Conservation (phyloP, 139 green algal species). For the Monoraphidium neglectum region DNA sequence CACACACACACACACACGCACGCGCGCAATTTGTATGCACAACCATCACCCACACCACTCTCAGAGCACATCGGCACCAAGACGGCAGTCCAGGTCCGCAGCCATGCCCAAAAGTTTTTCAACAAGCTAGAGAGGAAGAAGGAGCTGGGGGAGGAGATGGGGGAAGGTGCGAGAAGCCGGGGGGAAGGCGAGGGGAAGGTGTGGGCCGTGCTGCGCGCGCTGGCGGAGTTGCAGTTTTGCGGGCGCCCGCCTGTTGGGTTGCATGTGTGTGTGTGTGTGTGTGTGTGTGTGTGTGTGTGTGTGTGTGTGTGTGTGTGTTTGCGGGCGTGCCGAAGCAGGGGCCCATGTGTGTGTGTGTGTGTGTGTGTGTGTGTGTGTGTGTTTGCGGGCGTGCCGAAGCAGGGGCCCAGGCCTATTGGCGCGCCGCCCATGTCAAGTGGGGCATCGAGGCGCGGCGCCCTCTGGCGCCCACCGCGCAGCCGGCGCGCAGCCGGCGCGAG, state of each 20-base stretch:
- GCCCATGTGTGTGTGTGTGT: background rate
- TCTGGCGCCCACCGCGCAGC: too few relatives aligned
- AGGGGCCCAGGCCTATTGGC: too few relatives aligned
- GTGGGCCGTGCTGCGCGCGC: background rate
- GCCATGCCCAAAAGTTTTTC: slow-evolving; percentile 96
- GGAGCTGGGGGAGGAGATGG: slow-evolving; percentile 5
- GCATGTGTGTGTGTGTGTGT: background rate
- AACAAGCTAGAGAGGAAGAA: slow-evolving; percentile 63
- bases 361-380: background rate
- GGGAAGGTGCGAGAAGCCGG: slow-evolving; percentile 10
- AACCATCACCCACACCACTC: background rate
- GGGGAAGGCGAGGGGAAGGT: too few relatives aligned
- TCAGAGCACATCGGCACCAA: slow-evolving; percentile 95
- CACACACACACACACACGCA: background rate
- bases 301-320: background rate
- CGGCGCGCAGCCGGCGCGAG: too few relatives aligned
- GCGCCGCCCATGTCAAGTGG: background rate
- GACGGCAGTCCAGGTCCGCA: slow-evolving; percentile 93
- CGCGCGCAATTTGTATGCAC: background rate
- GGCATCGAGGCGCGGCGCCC: too few relatives aligned
- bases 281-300: background rate
- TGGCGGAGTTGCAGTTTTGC: background rate
- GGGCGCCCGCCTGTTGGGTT: background rate
- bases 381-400: background rate
- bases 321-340: background rate